Conservation (phyloP, 805 yeast genomes). For the Isabelozyma pseudorhagii region DNA sequence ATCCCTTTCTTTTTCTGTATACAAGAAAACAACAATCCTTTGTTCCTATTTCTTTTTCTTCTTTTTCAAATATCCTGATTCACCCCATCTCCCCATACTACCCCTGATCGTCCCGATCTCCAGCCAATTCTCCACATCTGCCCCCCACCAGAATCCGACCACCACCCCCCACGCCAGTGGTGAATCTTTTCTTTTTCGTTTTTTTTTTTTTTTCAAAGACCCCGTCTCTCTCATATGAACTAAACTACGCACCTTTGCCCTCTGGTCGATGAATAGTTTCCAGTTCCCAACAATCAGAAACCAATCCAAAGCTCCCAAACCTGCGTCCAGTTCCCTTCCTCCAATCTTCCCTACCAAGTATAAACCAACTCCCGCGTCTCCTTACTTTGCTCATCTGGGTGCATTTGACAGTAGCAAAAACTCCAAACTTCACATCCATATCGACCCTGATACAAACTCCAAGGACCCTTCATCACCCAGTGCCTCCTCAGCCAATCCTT, state of each 20-base stretch:
- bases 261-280: not conserved
- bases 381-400: not conserved
- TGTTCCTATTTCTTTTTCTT: not conserved
- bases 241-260: not conserved
- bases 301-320: not conserved
- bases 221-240: not conserved
- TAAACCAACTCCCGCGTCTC: not conserved
- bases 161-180: too few relatives aligned
- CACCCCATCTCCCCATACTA: too few relatives aligned
- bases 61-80: not conserved
- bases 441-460: not conserved
- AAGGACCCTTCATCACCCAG: not conserved
- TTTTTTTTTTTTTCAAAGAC: not conserved
- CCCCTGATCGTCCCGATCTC: too few relatives aligned
- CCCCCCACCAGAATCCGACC: too few relatives aligned
- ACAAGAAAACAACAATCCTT: not conserved
- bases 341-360: not conserved
- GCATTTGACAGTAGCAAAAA: not conserved
- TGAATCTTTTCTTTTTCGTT: too few relatives aligned
- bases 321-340: not conserved
- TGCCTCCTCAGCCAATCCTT: not conserved
- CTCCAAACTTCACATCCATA: not conserved
- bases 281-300: not conserved
- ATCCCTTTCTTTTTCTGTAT: not conserved
- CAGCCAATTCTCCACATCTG: too few relatives aligned